Base-by-base conservation (phyloP, 1,284 basidiomycete species). In the Hypsizygus ulmarius region DNA sequence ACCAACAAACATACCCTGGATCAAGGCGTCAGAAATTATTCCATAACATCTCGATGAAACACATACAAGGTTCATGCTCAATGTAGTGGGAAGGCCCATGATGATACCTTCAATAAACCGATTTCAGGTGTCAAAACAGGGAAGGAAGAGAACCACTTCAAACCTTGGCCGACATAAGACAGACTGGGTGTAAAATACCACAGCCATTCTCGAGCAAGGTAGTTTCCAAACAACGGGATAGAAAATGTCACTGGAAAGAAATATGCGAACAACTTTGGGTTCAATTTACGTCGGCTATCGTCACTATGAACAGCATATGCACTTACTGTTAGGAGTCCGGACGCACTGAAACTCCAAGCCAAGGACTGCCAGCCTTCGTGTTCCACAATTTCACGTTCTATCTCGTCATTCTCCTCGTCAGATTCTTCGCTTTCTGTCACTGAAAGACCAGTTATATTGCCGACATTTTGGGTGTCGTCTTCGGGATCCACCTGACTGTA, bases 141-240 rank as follows among this genome's bases (percentile, higher is more conserved):
- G 19, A 41, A 43, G 29, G 18, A 25, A 5, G 4, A 27, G 21
- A 25, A 25, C 30, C 29, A 25, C 7, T 3, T 50, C 70, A 33
- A 55, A 82, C 88, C 92, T 78, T 95, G 92, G 0, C 93, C 93
- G 32, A 95, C 82, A 60, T 94, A 96, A 2, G 89, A 92, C 39
- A 97, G 72, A 64, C 91, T 94, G 0, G 93, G 93, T 0, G 93
- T 92, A 63, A 97, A 95, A 47, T 85, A 91, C 93, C 94, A 98
- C 19, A 95, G 71, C 94, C 95, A 98, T 58, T 88, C 77, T 25
- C 79, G 78, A 1, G 95, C 94, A 5, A 96, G 74, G 59, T 95
- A 84, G 25, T 79, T 73, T 46, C 97, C 94, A 61, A 98, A 97
- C 2, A 97, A 55, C 0, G 96, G 96, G 21, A 98, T 79, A 0